Evolutionary conservation across 441 rosid species (phyloP).

Genomic region (Gossypium davidsonii): DNA sequence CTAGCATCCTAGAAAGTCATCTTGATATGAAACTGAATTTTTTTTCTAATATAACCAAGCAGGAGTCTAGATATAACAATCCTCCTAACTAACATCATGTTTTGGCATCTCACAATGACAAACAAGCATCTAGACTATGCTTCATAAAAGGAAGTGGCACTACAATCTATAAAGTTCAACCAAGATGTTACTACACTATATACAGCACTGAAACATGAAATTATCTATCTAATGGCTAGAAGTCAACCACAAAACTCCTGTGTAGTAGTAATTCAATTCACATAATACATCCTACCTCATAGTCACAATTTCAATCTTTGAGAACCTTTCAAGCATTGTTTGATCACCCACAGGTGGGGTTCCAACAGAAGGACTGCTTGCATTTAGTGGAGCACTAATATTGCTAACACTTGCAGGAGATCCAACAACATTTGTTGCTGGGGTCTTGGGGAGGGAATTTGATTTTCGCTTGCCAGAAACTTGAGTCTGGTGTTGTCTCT

Average conservation of each 20-base stretch:
- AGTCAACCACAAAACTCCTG: not conserved
- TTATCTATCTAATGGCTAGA: not conserved
- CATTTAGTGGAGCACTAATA: slow-evolving; percentile 54
- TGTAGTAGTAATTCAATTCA: slow-evolving; percentile 2
- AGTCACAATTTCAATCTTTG: slow-evolving; percentile 70
- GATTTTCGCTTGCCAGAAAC: slow-evolving; percentile 58
- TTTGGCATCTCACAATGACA: not conserved
- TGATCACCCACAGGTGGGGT: slow-evolving; percentile 64
- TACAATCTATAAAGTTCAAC: not conserved
- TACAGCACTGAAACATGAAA: not conserved
- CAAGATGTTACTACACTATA: slow-evolving; percentile 5
- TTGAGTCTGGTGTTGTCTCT: slow-evolving; percentile 68
- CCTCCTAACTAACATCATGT: not conserved
- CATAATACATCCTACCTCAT: slow-evolving; percentile 63
- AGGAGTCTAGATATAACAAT: not conserved
- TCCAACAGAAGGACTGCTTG: slow-evolving; percentile 81
- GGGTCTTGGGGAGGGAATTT: slow-evolving; percentile 68
- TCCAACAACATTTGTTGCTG: slow-evolving; percentile 71
- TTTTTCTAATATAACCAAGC: not conserved
- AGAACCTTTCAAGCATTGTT: slow-evolving; percentile 63
- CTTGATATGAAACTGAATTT: too few species aligned
- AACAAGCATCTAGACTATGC: not conserved
- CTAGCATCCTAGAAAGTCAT: not conserved
- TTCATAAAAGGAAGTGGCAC: not conserved
- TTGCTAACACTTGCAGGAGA: slow-evolving; percentile 92